phyloP scores from a whole-genome alignment of 345 rosid species.

The Ceriops tagal region DNA sequence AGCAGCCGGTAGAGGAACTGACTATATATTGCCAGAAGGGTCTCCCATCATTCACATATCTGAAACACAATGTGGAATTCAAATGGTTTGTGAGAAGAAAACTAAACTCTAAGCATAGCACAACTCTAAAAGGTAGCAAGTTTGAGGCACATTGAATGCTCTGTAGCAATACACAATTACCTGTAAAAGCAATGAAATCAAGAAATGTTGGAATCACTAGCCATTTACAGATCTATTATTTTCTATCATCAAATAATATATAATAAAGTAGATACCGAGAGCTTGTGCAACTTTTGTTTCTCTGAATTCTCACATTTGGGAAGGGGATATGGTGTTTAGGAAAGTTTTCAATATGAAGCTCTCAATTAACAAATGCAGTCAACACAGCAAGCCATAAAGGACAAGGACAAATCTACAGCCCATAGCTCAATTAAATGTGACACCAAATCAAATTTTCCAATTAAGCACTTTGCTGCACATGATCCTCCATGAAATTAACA shows the following conservation, averaged over 20 bases:
- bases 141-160: neutral
- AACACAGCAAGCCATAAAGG: no score
- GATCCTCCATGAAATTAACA: no score
- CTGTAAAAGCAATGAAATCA: neutral
- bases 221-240: no score
- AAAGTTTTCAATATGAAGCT: neutral
- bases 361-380: neutral
- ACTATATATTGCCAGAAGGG: conserved; percentile 95
- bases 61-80: conserved; percentile 24
- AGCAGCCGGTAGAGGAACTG: conserved; percentile 89
- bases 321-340: neutral
- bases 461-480: neutral
- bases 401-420: no score
- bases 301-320: no score
- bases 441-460: neutral
- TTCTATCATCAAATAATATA: no score
- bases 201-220: no score
- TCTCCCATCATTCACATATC: conserved; percentile 90
- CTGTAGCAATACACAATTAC: neutral
- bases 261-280: no score
- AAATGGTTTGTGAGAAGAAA: neutral
- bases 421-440: no score
- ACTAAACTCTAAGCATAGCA: neutral
- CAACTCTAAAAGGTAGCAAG: neutral
- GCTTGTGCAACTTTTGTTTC: no score